Conservation (phyloP, 768 basidiomycete genomes). For the Leccinum barrowsii region DNA sequence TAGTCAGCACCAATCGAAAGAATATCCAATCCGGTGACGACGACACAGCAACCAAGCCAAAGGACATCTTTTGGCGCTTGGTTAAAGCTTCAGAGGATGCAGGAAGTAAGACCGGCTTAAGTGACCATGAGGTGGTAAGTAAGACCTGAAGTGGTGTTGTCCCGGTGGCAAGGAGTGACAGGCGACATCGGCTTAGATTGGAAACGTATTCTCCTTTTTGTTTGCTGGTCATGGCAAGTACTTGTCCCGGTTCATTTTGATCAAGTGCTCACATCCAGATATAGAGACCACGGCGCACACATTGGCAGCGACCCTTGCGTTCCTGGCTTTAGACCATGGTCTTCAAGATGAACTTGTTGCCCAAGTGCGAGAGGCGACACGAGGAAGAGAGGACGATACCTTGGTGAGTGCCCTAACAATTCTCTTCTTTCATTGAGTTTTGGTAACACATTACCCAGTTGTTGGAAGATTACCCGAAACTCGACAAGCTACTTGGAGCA, state of each 20-base stretch:
- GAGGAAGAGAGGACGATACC: conserved; percentile 14
- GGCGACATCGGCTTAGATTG: conserved; percentile 37
- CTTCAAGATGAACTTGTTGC: conserved; percentile 32
- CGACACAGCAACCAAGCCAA: conserved; percentile 4
- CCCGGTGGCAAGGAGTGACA: neutral
- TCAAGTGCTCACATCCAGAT: neutral
- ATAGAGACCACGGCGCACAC: conserved; percentile 34
- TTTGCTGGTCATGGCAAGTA: conserved; percentile 55
- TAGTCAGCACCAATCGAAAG: conserved; percentile 9
- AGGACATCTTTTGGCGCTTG: conserved; percentile 21
- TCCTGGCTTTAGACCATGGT: conserved; percentile 26
- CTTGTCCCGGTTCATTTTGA: neutral
- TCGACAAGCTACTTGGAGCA: conserved; percentile 29
- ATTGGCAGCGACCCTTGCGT: conserved; percentile 32
- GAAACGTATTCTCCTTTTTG: conserved; percentile 49
- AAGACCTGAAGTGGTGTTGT: neutral
- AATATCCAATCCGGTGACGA: conserved; percentile 7
- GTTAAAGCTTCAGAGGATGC: conserved; percentile 19
- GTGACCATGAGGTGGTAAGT: conserved; percentile 20
- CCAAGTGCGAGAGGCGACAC: conserved; percentile 27
- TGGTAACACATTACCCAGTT: conserved; percentile 1
- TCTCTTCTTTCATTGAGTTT: neutral
- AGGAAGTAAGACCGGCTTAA: conserved; percentile 14
- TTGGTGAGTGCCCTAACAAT: conserved; percentile 10
- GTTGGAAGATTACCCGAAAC: conserved; percentile 24